Conservation (phyloP, 163 green algal species). For the Scenedesmus sp. region DNA sequence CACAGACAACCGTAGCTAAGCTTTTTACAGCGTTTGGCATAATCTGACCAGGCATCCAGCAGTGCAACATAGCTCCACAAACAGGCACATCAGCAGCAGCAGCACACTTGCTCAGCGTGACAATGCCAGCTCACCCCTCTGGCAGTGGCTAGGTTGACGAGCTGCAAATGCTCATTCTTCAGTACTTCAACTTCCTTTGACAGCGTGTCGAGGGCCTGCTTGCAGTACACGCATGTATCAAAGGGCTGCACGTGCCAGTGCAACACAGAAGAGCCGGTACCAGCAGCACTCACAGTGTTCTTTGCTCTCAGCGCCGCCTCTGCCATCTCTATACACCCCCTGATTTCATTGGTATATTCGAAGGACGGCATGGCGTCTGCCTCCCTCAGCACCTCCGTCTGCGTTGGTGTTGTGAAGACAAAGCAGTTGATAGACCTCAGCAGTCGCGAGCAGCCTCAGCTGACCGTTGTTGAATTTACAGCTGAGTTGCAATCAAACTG, state of each 20-base stretch:
- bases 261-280: not conserved
- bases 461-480: no score
- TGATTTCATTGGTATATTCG: not conserved
- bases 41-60: not conserved
- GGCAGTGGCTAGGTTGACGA: constrained; percentile 23
- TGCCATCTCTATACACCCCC: constrained; percentile 21
- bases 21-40: no score
- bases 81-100: not conserved
- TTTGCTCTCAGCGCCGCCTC: constrained; percentile 12
- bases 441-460: not conserved
- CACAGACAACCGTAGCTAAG: no score
- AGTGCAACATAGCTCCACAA: not conserved
- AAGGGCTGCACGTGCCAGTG: not conserved
- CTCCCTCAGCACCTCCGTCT: not conserved
- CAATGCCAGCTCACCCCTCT: constrained; percentile 34
- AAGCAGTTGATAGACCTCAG: not conserved
- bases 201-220: constrained; percentile 29
- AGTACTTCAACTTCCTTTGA: not conserved
- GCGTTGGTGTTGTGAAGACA: not conserved
- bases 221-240: not conserved
- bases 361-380: not conserved
- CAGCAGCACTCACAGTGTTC: not conserved
- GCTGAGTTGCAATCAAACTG: no score
- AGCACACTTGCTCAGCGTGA: not conserved
- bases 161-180: not conserved